Conservation (phyloP, 2,329 filamentous ascomycete genomes). For the Tolypocladium ovalisporum region DNA sequence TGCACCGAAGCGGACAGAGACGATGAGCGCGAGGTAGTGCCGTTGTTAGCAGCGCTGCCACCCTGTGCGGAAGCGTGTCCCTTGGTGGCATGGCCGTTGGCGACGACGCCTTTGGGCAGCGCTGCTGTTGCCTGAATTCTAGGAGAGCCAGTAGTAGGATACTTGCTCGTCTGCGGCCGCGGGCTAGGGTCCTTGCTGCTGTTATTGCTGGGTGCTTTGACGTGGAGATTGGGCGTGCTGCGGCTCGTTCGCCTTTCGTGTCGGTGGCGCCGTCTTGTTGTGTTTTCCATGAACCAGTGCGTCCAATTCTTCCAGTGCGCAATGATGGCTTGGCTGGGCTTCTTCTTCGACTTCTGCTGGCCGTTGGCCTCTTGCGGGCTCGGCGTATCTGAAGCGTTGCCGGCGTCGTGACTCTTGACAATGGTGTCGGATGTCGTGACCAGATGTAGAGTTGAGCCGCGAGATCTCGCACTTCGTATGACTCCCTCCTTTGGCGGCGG, state of each 20-base stretch:
- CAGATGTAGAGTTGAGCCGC: slow-evolving; percentile 78
- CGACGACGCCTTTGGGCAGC: slow-evolving; percentile 38
- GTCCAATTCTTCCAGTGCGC: slow-evolving; percentile 54
- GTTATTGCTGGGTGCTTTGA: slow-evolving; percentile 34
- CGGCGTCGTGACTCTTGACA: slow-evolving; percentile 17
- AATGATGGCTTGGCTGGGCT: slow-evolving; percentile 47
- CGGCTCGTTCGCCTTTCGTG: slow-evolving; percentile 40
- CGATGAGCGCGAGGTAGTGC: slow-evolving; percentile 11
- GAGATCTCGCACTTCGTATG: slow-evolving; percentile 56
- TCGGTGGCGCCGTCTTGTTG: slow-evolving; percentile 38
- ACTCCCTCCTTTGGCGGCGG: slow-evolving; percentile 79
- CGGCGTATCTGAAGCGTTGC: slow-evolving; percentile 6
- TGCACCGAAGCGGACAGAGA: slow-evolving; percentile 15
- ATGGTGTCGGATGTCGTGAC: slow-evolving; percentile 55
- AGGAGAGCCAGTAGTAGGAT: slow-evolving; percentile 29
- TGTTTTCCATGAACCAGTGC: slow-evolving; percentile 51
- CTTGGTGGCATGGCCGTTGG: slow-evolving; percentile 36
- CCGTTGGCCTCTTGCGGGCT: slow-evolving; percentile 18
- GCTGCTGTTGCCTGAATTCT: slow-evolving; percentile 27
- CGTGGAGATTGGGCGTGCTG: slow-evolving; percentile 48
- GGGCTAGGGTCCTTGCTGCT: slow-evolving; percentile 42
- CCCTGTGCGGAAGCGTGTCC: slow-evolving; percentile 8
- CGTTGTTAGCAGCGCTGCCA: slow-evolving; percentile 7
- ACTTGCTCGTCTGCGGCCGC: slow-evolving; percentile 49
- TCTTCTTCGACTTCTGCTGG: slow-evolving; percentile 39